A percentile compares a stretch with the other conserved stretches of the same genome.
These are phyloP conservation scores for Boehmeria nivea DNA, from an alignment of 306 rosid genomes.

Conservation along the genomic window DNA sequence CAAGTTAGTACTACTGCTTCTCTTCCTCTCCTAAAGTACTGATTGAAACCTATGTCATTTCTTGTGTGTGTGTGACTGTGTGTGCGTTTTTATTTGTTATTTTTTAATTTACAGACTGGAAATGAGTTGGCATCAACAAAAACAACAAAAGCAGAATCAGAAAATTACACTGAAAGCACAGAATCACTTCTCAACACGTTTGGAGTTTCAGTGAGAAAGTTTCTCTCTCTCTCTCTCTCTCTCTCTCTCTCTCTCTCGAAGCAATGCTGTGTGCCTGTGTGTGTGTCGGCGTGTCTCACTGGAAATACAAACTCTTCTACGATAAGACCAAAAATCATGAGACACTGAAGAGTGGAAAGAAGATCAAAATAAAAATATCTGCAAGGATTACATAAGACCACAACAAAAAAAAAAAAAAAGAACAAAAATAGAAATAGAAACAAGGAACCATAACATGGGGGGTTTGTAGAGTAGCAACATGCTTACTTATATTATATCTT, in stretches of 20 bases:
- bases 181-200: too few relatives aligned
- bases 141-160: slow-evolving; percentile 18
- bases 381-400: too few relatives aligned
- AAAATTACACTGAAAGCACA: too few relatives aligned
- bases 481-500: not conserved
- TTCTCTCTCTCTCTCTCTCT: too few relatives aligned
- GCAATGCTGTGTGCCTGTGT: too few relatives aligned
- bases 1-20: not conserved
- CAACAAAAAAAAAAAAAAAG: not conserved
- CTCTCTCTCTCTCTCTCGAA: too few relatives aligned
- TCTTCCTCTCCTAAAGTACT: too few relatives aligned
- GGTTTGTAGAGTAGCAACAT: not conserved
- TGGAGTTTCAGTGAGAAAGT: too few relatives aligned
- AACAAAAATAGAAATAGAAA: not conserved
- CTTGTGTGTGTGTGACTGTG: too few relatives aligned
- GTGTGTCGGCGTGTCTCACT: too few relatives aligned
- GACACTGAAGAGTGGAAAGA: slow-evolving; percentile 16
- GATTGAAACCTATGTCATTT: too few relatives aligned
- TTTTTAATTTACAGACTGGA: slow-evolving; percentile 36
- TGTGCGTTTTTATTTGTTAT: too few relatives aligned
- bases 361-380: not conserved
- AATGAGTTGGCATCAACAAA: slow-evolving; percentile 34
- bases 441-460: not conserved
- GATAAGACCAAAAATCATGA: slow-evolving; percentile 23
- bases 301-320: not conserved